Evolutionary conservation across 2,329 filamentous ascomycete genomes (phyloP), one percentile per base, ranked within the genome.

Genomic region (Phialemoniopsis sp.): DNA sequence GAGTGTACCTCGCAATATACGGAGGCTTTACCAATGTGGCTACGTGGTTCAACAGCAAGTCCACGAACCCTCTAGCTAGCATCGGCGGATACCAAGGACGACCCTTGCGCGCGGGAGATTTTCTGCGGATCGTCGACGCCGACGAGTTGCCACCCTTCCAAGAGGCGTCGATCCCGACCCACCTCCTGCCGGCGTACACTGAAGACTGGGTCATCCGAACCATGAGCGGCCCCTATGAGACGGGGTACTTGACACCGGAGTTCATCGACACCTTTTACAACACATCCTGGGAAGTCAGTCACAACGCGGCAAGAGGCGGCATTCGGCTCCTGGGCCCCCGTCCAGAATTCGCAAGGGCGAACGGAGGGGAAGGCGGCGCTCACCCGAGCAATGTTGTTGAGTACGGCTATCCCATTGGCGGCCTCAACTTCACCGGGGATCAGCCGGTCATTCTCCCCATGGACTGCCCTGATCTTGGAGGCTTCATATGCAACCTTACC

Each of bases 351-450:
- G 74, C 77, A 13, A 63, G 80, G 7, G 54, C 67, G 26, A 70
- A 78, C 46, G 80, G 80, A 10, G 80, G 79, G 0, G 78, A 81
- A 44, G 80, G 78, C 8, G 80, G 80, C 10, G 68, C 73, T 1
- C 80, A 85, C 53, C 80, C 80, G 0, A 72, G 66, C 28, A 80
- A 82, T 44, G 49, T 76, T 13, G 67, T 77, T 16, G 74, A 78
- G 44, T 79, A 81, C 46, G 77, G 78, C 3, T 83, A 81, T 51
- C 72, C 74, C 1, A 52, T 76, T 2, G 77, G 77, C 0, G 69
- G 70, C 0, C 49, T 82, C 18, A 81, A 80, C 46, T 83, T 73
- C 70, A 80, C 76, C 1, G 78, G 78, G 4, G 77, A 82, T 41
- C 73, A 76, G 29, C 70, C 75, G 3, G 74, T 73, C n/a, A 71